Evolutionary conservation across 2,329 filamentous ascomycete species (phyloP).

Genomic region (Plenodomus lindquistii): DNA sequence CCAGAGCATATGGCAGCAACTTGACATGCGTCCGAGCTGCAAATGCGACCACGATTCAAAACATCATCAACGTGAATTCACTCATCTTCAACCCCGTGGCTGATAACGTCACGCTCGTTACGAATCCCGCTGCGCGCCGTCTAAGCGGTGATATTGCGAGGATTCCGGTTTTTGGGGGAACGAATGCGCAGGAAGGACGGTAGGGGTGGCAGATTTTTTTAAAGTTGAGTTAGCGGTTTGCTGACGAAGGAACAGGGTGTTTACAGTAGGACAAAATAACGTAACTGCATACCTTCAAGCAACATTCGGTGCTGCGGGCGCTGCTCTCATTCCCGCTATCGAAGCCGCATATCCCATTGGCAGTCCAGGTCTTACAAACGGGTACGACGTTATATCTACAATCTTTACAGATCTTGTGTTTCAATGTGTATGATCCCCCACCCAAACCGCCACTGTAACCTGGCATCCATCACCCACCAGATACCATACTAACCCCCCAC

Average conservation of each 20-base stretch:
- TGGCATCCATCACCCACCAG: not conserved
- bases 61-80: constrained; percentile 19
- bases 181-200: constrained; percentile 33
- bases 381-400: constrained; percentile 20
- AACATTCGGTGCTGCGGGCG: constrained; percentile 8
- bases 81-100: constrained; percentile 22
- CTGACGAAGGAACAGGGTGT: constrained; percentile 15
- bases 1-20: constrained; percentile 15
- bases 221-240: not conserved
- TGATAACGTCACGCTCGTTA: constrained; percentile 29
- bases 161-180: constrained; percentile 30
- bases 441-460: not conserved
- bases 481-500: not conserved
- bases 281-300: constrained; percentile 21
- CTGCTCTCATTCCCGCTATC: constrained; percentile 18
- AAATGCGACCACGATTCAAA: constrained; percentile 19
- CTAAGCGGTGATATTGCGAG: constrained; percentile 27
- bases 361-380: constrained; percentile 13
- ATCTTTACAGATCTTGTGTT: constrained; percentile 22
- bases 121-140: constrained; percentile 18
- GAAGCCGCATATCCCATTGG: constrained; percentile 27
- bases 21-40: constrained; percentile 29
- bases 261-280: constrained; percentile 21
- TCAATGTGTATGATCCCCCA: constrained; percentile 15
- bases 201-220: not conserved